Evolutionary conservation across 1,139 yeast species (phyloP).

Genomic region (Debaryomyces coudertii): DNA sequence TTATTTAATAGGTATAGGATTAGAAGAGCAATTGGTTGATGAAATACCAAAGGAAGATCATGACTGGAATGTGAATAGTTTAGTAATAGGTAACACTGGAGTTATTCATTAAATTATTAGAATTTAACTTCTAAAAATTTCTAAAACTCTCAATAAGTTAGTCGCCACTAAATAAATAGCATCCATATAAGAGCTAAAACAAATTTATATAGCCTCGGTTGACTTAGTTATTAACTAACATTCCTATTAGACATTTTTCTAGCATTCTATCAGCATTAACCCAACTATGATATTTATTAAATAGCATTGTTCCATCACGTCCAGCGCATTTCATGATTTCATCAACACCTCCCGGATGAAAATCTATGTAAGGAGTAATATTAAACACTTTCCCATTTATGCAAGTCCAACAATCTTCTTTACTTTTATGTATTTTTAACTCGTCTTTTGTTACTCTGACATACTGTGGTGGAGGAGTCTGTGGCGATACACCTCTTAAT

Average conservation of each 20-base stretch:
- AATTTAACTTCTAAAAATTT: neutral
- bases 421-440: slow-evolving; percentile 57
- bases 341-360: slow-evolving; percentile 91
- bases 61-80: slow-evolving; percentile 66
- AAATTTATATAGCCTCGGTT: neutral
- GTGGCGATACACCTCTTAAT: slow-evolving; percentile 44
- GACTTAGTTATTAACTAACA: slow-evolving; percentile 24
- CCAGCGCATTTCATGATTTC: slow-evolving; percentile 85
- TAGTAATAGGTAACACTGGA: slow-evolving; percentile 39
- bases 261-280: slow-evolving; percentile 83
- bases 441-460: slow-evolving; percentile 62
- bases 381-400: slow-evolving; percentile 83
- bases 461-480: slow-evolving; percentile 46
- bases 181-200: neutral
- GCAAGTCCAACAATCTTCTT: slow-evolving; percentile 83
- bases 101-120: neutral
- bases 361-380: slow-evolving; percentile 76
- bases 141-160: neutral
- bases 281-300: slow-evolving; percentile 86
- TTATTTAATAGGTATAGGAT: slow-evolving; percentile 65
- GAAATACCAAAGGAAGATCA: slow-evolving; percentile 68
- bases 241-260: slow-evolving; percentile 76
- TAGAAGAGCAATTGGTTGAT: slow-evolving; percentile 66
- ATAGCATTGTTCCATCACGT: slow-evolving; percentile 76
- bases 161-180: no score